A percentile compares a stretch with the other conserved stretches of the same genome.
phyloP scores from a whole-genome alignment of 2,329 filamentous ascomycete species.

The Apiospora arundinis region DNA sequence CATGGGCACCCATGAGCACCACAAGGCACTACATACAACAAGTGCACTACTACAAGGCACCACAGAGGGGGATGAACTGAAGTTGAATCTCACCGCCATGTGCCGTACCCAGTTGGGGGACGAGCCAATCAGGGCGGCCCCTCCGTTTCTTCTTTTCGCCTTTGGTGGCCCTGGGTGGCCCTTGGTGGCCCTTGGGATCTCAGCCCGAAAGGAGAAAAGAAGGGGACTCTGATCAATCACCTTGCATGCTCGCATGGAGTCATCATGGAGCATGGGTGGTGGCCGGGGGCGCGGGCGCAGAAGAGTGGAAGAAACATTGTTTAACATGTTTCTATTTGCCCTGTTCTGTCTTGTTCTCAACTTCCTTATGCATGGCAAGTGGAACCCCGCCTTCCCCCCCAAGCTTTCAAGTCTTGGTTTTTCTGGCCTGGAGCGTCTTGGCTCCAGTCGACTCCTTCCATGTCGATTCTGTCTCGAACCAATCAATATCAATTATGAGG shows the following conservation, averaged over 20 bases:
- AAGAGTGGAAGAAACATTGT: slow-evolving; percentile 15
- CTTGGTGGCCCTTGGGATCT: neutral
- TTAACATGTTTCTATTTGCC: slow-evolving; percentile 20
- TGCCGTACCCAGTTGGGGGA: neutral
- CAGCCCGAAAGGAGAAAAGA: neutral
- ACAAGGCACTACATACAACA: too few relatives aligned
- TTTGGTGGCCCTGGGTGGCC: neutral
- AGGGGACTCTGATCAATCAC: neutral
- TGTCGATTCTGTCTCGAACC: neutral
- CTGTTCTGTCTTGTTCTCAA: neutral
- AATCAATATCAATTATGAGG: too few relatives aligned
- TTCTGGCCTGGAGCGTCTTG: neutral
- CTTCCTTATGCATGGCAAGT: slow-evolving; percentile 19
- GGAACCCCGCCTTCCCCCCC: neutral
- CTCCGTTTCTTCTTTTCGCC: neutral
- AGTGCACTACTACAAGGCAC: too few relatives aligned
- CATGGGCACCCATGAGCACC: too few relatives aligned
- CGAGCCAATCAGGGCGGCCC: neutral
- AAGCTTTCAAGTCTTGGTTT: neutral
- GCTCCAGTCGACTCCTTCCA: neutral
- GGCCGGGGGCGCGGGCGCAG: neutral
- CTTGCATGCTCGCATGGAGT: neutral
- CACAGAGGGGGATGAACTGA: neutral
- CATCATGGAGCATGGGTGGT: neutral
- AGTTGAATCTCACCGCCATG: slow-evolving; percentile 12